Conservation (phyloP, 495 filamentous ascomycete genomes). For the Recurvomyces mirabilis region DNA sequence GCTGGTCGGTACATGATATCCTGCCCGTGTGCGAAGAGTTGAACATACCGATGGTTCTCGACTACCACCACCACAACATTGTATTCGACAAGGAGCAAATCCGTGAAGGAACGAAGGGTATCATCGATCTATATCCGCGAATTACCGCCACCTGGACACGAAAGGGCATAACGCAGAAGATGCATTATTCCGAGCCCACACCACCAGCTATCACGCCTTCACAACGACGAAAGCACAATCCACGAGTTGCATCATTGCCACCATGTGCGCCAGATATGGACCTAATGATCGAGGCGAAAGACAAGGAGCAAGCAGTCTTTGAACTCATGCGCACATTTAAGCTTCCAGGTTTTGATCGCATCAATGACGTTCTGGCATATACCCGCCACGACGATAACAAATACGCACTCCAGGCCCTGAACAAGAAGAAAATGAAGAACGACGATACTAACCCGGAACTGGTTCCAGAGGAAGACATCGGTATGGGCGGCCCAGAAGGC, state of each 20-base stretch:
- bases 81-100: constrained; percentile 60
- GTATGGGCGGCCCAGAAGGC: constrained; percentile 78
- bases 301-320: constrained; percentile 95
- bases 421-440: constrained; percentile 40
- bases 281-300: constrained; percentile 97
- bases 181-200: constrained; percentile 86
- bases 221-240: constrained; percentile 73
- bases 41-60: constrained; percentile 83
- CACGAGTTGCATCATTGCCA: constrained; percentile 64
- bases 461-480: constrained; percentile 59
- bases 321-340: constrained; percentile 83
- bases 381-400: constrained; percentile 69
- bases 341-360: constrained; percentile 60
- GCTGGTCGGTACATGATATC: constrained; percentile 82
- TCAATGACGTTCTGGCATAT: constrained; percentile 72
- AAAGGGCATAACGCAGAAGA: constrained; percentile 84
- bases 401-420: constrained; percentile 36
- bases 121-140: constrained; percentile 55
- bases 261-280: constrained; percentile 77
- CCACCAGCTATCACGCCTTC: constrained; percentile 60
- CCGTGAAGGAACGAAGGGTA: constrained; percentile 78
- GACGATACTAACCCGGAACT: constrained; percentile 25
- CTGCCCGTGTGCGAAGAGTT: constrained; percentile 86
- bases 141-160: constrained; percentile 78
- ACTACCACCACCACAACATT: constrained; percentile 95